These are phyloP conservation scores for Cicer chorassanicum DNA, from an alignment of 306 rosid species.

Conservation along the genomic window DNA sequence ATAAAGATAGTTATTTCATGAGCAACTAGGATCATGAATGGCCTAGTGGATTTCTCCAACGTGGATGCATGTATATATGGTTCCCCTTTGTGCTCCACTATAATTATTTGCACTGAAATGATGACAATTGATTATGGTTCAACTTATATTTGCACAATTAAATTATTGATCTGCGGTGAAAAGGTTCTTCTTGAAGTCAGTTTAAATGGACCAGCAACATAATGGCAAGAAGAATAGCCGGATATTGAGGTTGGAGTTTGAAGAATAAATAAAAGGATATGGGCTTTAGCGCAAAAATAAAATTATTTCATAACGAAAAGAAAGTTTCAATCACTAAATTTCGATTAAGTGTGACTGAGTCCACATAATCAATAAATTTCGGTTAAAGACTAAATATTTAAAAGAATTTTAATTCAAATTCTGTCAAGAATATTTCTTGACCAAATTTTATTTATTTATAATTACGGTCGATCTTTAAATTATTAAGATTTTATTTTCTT, in stretches of 20 bases:
- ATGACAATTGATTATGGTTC: conserved; percentile 17
- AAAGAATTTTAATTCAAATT: too few relatives aligned
- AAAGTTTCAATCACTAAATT: too few relatives aligned
- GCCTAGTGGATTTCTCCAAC: conserved; percentile 15
- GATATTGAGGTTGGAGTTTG: background rate
- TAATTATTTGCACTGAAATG: conserved; percentile 43
- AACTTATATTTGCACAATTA: background rate
- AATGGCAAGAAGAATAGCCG: conserved; percentile 6
- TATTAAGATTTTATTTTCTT: too few relatives aligned
- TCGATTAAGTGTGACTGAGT: too few relatives aligned
- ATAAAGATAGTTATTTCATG: conserved; percentile 33
- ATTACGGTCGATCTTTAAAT: too few relatives aligned
- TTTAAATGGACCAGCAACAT: conserved; percentile 32
- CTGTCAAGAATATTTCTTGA: too few relatives aligned
- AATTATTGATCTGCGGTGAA: background rate
- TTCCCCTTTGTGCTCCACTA: conserved; percentile 32
- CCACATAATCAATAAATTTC: too few relatives aligned
- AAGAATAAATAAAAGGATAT: background rate
- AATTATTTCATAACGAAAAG: too few relatives aligned
- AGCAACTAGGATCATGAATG: conserved; percentile 22
- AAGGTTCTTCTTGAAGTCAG: conserved; percentile 11
- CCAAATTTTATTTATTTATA: too few relatives aligned
- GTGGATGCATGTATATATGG: conserved; percentile 38
- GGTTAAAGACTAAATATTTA: too few relatives aligned
- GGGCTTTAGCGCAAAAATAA: too few relatives aligned